Conservation (phyloP, 176 grass and related monocot genomes). For the Musa acuminata region DNA sequence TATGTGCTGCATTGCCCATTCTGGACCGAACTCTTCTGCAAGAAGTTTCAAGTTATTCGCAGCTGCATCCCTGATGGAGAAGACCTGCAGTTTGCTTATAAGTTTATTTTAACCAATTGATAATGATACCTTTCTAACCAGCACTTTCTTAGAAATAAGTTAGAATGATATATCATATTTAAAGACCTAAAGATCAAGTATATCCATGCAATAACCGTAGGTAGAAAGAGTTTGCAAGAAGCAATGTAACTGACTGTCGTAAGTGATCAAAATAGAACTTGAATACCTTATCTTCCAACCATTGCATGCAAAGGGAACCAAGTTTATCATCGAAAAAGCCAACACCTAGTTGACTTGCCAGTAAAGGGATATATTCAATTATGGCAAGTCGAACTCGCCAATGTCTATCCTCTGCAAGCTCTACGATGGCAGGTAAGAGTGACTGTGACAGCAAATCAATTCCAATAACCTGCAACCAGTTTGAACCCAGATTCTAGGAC, state of each 20-base stretch:
- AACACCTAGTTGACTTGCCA: slow-evolving; percentile 88
- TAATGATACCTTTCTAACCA: neutral
- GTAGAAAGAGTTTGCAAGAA: too few relatives aligned
- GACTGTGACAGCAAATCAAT: slow-evolving; percentile 93
- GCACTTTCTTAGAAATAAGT: too few relatives aligned
- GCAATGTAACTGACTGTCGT: too few relatives aligned
- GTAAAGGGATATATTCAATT: slow-evolving; percentile 90
- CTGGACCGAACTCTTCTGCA: slow-evolving; percentile 87
- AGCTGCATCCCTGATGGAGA: slow-evolving; percentile 91
- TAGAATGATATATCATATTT: too few relatives aligned
- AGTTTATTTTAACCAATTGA: neutral
- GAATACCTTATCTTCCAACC: slow-evolving; percentile 95
- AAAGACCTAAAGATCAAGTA: too few relatives aligned
- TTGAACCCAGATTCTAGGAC: neutral
- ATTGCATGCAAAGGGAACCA: slow-evolving; percentile 94
- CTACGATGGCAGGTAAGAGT: slow-evolving; percentile 81
- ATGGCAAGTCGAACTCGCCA: slow-evolving; percentile 96
- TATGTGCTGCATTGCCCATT: slow-evolving; percentile 98
- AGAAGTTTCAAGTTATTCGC: slow-evolving; percentile 89
- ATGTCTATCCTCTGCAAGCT: slow-evolving; percentile 90
- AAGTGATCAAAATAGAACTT: slow-evolving; percentile 3
- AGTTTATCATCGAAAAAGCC: slow-evolving; percentile 93
- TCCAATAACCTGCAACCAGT: slow-evolving; percentile 71
- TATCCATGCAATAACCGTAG: too few relatives aligned
- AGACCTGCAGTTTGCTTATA: slow-evolving; percentile 44